Evolutionary conservation across 2,329 filamentous ascomycete species (phyloP).

Genomic region (Cladosporium colombiae): DNA sequence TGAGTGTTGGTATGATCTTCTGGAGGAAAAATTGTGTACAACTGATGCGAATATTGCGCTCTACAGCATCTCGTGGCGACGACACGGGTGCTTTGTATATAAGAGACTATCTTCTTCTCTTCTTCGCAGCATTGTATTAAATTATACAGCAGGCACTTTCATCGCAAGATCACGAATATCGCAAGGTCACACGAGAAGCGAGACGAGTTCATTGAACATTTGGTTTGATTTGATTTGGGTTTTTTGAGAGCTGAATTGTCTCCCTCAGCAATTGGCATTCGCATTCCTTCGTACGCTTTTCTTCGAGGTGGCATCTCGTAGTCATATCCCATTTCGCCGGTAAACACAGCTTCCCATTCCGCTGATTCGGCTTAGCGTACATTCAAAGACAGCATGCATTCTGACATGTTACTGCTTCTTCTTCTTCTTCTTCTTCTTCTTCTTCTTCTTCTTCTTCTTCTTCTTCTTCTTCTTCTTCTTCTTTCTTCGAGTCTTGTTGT

Average conservation of each 20-base stretch:
- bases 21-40: not conserved
- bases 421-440: no score
- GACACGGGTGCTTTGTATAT: not conserved
- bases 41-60: not conserved
- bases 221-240: slow-evolving; percentile 2
- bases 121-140: slow-evolving; percentile 6
- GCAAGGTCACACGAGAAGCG: not conserved
- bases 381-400: slow-evolving; percentile 9
- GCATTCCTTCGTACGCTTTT: slow-evolving; percentile 20
- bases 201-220: not conserved
- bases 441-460: no score
- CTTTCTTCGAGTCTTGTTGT: not conserved
- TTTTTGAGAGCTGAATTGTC: not conserved
- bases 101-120: not conserved
- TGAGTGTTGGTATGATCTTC: not conserved
- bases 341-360: not conserved
- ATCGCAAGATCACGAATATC: not conserved
- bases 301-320: slow-evolving; percentile 23
- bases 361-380: slow-evolving; percentile 8
- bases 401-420: slow-evolving; percentile 11
- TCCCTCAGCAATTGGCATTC: slow-evolving; percentile 4
- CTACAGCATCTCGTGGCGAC: not conserved
- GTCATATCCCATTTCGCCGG: slow-evolving; percentile 4
- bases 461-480: not conserved
- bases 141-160: not conserved